These are phyloP conservation scores for Citrus medica DNA, from an alignment of 345 rosid genomes.

Conservation along the genomic window DNA sequence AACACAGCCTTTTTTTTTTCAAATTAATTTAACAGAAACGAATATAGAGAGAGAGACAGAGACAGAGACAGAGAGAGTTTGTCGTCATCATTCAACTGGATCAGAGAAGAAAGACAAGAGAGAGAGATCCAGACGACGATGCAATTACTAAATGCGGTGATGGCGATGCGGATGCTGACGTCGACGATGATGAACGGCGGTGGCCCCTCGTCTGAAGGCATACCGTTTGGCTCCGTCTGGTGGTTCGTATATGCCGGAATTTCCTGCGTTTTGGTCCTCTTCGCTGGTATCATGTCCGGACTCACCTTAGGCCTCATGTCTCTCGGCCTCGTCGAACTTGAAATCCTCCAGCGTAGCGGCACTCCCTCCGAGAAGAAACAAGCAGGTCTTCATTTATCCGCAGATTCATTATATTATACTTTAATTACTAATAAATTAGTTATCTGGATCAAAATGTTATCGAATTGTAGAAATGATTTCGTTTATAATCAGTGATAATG, in stretches of 20 bases:
- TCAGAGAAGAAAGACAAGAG: neutral
- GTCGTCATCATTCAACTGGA: neutral
- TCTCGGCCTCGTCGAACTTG: slow-evolving; percentile 93
- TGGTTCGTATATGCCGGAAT: slow-evolving; percentile 68
- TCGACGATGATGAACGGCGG: slow-evolving; percentile 27
- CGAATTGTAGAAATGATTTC: neutral
- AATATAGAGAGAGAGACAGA: too few species aligned
- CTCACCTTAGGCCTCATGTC: slow-evolving; percentile 97
- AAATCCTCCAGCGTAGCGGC: slow-evolving; percentile 95
- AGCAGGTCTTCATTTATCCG: slow-evolving; percentile 45
- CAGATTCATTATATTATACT: too few species aligned
- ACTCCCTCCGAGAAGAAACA: slow-evolving; percentile 79
- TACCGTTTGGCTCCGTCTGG: slow-evolving; percentile 55
- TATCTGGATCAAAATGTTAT: too few species aligned
- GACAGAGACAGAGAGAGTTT: neutral
- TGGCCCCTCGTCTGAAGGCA: slow-evolving; percentile 27
- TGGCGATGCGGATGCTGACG: slow-evolving; percentile 60
- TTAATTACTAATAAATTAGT: too few species aligned
- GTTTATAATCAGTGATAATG: too few species aligned
- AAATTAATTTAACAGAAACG: too few species aligned
- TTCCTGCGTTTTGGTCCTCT: slow-evolving; percentile 78
- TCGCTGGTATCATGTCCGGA: slow-evolving; percentile 98
- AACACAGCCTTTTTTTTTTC: too few species aligned
- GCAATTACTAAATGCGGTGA: slow-evolving; percentile 60
- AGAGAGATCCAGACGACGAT: slow-evolving; percentile 40